Conservation (phyloP, 2,329 filamentous ascomycete species). For the Diaporthe sp. region DNA sequence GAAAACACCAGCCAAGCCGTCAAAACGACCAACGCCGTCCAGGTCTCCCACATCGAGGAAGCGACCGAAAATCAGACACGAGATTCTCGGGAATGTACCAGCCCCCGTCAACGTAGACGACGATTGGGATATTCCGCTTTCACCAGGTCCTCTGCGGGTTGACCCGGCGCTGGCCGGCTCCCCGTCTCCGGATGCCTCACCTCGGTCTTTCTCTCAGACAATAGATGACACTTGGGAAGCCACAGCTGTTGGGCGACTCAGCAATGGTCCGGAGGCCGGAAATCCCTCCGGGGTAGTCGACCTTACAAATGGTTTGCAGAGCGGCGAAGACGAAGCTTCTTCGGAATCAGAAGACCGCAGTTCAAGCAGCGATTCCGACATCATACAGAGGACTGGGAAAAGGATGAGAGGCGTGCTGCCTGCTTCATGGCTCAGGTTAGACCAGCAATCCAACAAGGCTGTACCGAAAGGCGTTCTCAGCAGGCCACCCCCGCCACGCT, state of each 20-base stretch:
- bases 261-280: not conserved
- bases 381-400: slow-evolving; percentile 51
- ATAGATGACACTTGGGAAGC: not conserved
- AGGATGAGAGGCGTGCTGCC: slow-evolving; percentile 71
- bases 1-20: slow-evolving; percentile 28
- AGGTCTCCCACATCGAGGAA: slow-evolving; percentile 40
- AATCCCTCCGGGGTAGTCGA: slow-evolving; percentile 5
- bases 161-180: not conserved
- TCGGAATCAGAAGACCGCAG: slow-evolving; percentile 41
- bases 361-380: slow-evolving; percentile 55
- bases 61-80: slow-evolving; percentile 35
- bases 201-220: not conserved
- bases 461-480: slow-evolving; percentile 42
- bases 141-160: slow-evolving; percentile 10
- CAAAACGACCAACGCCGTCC: slow-evolving; percentile 39
- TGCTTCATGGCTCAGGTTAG: slow-evolving; percentile 74
- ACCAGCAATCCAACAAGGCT: slow-evolving; percentile 56
- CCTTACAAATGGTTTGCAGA: slow-evolving; percentile 28
- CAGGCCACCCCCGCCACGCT: slow-evolving; percentile 45
- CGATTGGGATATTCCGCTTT: slow-evolving; percentile 28
- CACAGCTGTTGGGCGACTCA: not conserved
- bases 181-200: not conserved
- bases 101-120: not conserved
- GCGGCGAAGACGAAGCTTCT: slow-evolving; percentile 28
- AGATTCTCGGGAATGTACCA: not conserved